Evolutionary conservation across 2,329 filamentous ascomycete species (phyloP).

Genomic region (Monilinia laxa): DNA sequence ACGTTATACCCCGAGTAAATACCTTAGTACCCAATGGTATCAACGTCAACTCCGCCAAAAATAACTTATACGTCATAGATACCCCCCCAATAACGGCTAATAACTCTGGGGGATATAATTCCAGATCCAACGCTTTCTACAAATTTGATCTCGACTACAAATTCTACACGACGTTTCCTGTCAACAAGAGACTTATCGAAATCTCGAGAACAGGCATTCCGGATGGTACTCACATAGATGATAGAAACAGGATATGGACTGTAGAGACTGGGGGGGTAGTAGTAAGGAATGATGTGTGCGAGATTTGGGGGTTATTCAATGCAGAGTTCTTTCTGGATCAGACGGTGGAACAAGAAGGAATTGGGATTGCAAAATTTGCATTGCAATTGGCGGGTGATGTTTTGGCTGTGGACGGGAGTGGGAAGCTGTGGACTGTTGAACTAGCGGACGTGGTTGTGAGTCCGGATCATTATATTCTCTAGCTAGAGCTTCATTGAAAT

Average conservation of each 20-base stretch:
- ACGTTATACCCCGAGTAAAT: slow-evolving; percentile 9
- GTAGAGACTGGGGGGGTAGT: slow-evolving; percentile 14
- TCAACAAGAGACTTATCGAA: slow-evolving; percentile 10
- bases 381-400: slow-evolving; percentile 15
- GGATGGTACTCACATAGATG: slow-evolving; percentile 21
- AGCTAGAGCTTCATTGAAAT: background rate
- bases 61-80: slow-evolving; percentile 12
- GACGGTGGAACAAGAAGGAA: background rate
- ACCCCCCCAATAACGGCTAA: background rate
- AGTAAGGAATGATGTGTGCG: background rate
- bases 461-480: background rate
- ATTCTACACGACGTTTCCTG: background rate
- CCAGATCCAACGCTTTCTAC: slow-evolving; percentile 6
- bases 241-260: slow-evolving; percentile 11
- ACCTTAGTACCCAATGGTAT: slow-evolving; percentile 10
- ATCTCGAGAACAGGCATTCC: slow-evolving; percentile 7
- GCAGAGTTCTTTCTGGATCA: background rate
- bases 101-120: background rate
- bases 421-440: background rate
- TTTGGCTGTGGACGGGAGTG: slow-evolving; percentile 5
- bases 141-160: slow-evolving; percentile 5
- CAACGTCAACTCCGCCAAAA: background rate
- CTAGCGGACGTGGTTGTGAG: slow-evolving; percentile 15
- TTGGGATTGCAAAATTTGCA: slow-evolving; percentile 14
- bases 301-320: slow-evolving; percentile 15